Percentiles rank a stretch among this genome's conserved stretches.
Evolutionary conservation across 495 filamentous ascomycete genomes (phyloP).

Genomic region (Articulospora tetracladia): DNA sequence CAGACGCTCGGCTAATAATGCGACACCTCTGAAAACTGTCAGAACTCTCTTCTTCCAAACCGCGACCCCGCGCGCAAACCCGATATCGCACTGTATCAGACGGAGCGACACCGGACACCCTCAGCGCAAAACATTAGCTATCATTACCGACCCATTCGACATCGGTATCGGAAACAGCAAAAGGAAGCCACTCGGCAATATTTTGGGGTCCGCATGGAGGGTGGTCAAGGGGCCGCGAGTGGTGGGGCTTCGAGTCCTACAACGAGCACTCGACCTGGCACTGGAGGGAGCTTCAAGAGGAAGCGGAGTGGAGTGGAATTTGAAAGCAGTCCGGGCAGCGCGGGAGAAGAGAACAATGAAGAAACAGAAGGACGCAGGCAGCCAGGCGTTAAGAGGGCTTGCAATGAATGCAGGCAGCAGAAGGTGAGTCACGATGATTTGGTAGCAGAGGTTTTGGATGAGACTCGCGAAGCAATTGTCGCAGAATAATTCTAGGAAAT

Average conservation of each 20-base stretch:
- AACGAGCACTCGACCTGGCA: constrained; percentile 21
- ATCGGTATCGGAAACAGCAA: constrained; percentile 2
- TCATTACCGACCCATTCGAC: constrained; percentile 10
- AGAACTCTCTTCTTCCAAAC: neutral
- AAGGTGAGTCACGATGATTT: constrained; percentile 56
- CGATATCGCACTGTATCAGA: constrained; percentile 5
- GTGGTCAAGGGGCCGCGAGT: constrained; percentile 12
- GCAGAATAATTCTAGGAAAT: constrained; percentile 7
- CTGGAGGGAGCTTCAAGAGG: constrained; percentile 25
- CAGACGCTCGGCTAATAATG: neutral
- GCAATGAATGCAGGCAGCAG: constrained; percentile 94
- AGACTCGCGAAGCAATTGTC: constrained; percentile 5
- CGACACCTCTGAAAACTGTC: neutral
- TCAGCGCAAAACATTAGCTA: constrained; percentile 12
- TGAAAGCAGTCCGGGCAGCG: constrained; percentile 28
- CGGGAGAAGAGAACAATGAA: constrained; percentile 57
- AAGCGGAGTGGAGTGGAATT: constrained; percentile 26
- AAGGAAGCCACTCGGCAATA: constrained; percentile 5
- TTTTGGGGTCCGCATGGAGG: constrained; percentile 12
- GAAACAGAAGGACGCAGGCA: constrained; percentile 59
- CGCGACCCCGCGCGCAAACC: neutral
- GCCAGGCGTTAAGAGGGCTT: constrained; percentile 79
- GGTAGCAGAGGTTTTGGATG: constrained; percentile 6
- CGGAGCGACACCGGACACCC: constrained; percentile 25
- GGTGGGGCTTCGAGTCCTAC: constrained; percentile 24